Percentiles rank a stretch among this genome's conserved stretches.
Conservation (phyloP, 208 protist species). For the Wallacemonas collosoma region DNA sequence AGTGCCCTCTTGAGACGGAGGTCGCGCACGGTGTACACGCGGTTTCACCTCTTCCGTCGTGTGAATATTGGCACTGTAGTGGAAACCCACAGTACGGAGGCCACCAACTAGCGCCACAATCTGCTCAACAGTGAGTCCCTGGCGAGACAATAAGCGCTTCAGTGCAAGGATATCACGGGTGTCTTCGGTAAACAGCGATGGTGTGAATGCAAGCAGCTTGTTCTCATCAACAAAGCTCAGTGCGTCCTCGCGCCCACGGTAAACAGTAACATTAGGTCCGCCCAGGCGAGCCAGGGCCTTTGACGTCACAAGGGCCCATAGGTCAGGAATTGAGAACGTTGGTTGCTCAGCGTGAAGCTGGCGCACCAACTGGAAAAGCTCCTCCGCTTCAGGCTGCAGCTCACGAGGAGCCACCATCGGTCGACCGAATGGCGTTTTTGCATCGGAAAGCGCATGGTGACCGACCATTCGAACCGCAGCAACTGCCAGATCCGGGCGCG, state of each 20-base stretch:
- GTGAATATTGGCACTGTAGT: conserved; percentile 74
- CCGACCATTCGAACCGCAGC: conserved; percentile 76
- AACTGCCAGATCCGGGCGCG: conserved; percentile 77
- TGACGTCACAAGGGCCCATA: conserved; percentile 76
- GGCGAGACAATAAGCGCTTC: conserved; percentile 72
- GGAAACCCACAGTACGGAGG: conserved; percentile 69
- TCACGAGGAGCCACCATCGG: conserved; percentile 79
- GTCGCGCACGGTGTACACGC: conserved; percentile 34
- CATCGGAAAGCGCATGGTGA: conserved; percentile 71
- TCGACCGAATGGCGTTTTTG: conserved; percentile 75
- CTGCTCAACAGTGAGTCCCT: conserved; percentile 75
- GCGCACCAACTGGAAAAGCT: conserved; percentile 67
- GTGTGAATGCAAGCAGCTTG: conserved; percentile 43
- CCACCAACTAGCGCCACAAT: conserved; percentile 78
- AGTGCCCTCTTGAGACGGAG: conserved; percentile 30
- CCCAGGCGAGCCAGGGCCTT: conserved; percentile 79
- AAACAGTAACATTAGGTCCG: conserved; percentile 61
- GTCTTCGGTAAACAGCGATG: conserved; percentile 48
- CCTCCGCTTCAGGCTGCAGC: conserved; percentile 61
- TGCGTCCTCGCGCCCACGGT: conserved; percentile 55
- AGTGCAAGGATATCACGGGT: conserved; percentile 67
- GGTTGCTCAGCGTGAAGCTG: conserved; percentile 66
- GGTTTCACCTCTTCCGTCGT: conserved; percentile 79
- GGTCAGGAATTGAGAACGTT: conserved; percentile 74
- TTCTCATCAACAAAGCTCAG: conserved; percentile 26